Percentiles rank a stretch among this genome's conserved stretches.
Evolutionary conservation across 306 rosid genomes (phyloP).

Genomic region (Albizia julibrissin): DNA sequence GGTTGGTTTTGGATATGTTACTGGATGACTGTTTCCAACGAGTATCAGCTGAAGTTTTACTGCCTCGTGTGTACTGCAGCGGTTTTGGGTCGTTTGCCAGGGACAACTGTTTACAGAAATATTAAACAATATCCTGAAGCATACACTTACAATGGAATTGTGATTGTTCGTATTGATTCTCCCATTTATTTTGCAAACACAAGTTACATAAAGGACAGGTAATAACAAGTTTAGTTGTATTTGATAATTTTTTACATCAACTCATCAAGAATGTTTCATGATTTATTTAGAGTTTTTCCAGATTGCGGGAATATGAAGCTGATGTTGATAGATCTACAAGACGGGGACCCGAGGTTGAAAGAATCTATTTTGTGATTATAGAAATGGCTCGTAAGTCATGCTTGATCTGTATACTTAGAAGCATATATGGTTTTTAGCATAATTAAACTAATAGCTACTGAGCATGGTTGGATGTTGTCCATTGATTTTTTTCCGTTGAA

Average conservation of each 20-base stretch:
- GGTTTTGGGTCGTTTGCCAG: slow-evolving; percentile 98
- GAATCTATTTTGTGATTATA: slow-evolving; percentile 81
- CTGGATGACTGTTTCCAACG: not conserved
- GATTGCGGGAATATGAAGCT: slow-evolving; percentile 92
- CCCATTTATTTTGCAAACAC: slow-evolving; percentile 94
- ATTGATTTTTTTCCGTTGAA: not conserved
- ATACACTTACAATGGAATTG: slow-evolving; percentile 93
- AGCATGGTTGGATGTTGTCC: slow-evolving; percentile 10
- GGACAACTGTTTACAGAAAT: slow-evolving; percentile 93
- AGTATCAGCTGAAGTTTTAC: slow-evolving; percentile 26
- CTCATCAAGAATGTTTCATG: slow-evolving; percentile 13
- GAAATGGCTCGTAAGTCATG: slow-evolving; percentile 95
- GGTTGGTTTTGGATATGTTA: not conserved
- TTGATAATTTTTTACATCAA: slow-evolving; percentile 5
- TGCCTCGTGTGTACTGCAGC: slow-evolving; percentile 61
- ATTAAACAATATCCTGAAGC: slow-evolving; percentile 89
- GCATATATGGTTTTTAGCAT: slow-evolving; percentile 4
- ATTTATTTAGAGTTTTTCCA: slow-evolving; percentile 42
- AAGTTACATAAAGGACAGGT: slow-evolving; percentile 96
- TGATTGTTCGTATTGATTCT: slow-evolving; percentile 90
- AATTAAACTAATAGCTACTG: slow-evolving; percentile 5
- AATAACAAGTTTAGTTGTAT: slow-evolving; percentile 29
- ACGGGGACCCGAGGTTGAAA: slow-evolving; percentile 91
- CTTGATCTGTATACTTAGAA: slow-evolving; percentile 24
- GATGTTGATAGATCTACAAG: slow-evolving; percentile 63